Base-by-base conservation (phyloP, 192 early-diverging fungal genomes). In the Haplosporangium gracile region DNA sequence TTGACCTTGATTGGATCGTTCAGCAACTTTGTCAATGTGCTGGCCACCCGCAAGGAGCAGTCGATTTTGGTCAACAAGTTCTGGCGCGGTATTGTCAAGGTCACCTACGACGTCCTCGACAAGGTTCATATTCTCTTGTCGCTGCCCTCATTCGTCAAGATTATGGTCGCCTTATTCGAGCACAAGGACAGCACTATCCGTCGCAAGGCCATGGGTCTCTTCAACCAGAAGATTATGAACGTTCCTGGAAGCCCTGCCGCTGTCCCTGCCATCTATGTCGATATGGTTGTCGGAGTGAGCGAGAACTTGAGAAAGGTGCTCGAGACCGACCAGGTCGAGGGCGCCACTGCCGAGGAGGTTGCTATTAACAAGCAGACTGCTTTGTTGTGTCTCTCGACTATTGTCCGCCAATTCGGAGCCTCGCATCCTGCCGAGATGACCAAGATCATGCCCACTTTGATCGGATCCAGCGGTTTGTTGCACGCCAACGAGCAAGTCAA, bases 111-210 rank as follows among this genome's bases (percentile, higher is more conserved):
- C 34, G 92, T 92, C 36, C 90, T 99, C 42, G 93, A 93, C 75
- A 93, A 93, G 68, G 90, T 97, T 24, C 96, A 97, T 45, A 90
- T 89, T 6, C 90, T 97, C 40, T 92, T 99, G 83, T 91, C 96
- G 22, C 85, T 96, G 39, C 89, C 90, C 42, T 89, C 93, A 20
- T 98, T 99, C 88, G 91, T 96, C 75, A 84, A 93, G 69, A 93
- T 97, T 22, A 92, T 95, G 29, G 74, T 89, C 11, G 77, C 87
- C 4, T 89, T 99, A 43, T 87, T 96, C 53, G 74, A 84, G 38
- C 92, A 96, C 69, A 73, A 80, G 63, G 92, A 94, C 68, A 88
- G 73, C 36, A 88, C 86, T 15, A 93, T 97, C 76, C 94, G 96
- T 78, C 91, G 94, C 81, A 93, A 94, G 83, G 95, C 94, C 40